Conservation (phyloP, 805 yeast species). For the Kodamaea laetipori region DNA sequence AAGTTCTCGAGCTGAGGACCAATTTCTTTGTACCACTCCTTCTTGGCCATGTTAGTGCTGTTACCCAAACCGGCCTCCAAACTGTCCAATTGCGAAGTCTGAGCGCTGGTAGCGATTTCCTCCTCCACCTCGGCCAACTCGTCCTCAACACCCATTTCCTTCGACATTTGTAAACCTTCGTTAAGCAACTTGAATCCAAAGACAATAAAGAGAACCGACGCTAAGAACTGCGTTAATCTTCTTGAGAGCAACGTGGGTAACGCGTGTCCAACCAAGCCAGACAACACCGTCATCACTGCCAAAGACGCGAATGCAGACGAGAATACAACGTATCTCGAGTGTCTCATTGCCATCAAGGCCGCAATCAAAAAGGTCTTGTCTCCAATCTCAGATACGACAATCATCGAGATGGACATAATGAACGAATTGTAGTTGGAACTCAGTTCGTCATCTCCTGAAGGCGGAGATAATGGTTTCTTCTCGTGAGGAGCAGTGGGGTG, state of each 20-base stretch:
- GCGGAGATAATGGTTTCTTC: conserved; percentile 25
- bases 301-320: conserved; percentile 83
- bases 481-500: conserved; percentile 27
- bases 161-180: conserved; percentile 84
- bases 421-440: conserved; percentile 51
- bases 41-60: conserved; percentile 14
- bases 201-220: conserved; percentile 76
- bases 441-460: conserved; percentile 15
- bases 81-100: conserved; percentile 51
- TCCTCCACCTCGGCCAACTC: conserved; percentile 97
- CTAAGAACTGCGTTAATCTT: conserved; percentile 75
- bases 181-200: conserved; percentile 75
- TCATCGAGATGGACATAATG: conserved; percentile 84
- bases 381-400: conserved; percentile 92
- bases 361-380: conserved; percentile 97
- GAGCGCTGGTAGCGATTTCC: conserved; percentile 70
- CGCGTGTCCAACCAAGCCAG: conserved; percentile 90
- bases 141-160: conserved; percentile 85
- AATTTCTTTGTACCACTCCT: conserved; percentile 28
- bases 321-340: conserved; percentile 81
- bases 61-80: conserved; percentile 57
- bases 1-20: conserved; percentile 53
- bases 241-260: conserved; percentile 83
- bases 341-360: conserved; percentile 97
- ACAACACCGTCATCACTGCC: conserved; percentile 85